phyloP scores from a whole-genome alignment of 2,329 filamentous ascomycete species.

The Botrytis porri region DNA sequence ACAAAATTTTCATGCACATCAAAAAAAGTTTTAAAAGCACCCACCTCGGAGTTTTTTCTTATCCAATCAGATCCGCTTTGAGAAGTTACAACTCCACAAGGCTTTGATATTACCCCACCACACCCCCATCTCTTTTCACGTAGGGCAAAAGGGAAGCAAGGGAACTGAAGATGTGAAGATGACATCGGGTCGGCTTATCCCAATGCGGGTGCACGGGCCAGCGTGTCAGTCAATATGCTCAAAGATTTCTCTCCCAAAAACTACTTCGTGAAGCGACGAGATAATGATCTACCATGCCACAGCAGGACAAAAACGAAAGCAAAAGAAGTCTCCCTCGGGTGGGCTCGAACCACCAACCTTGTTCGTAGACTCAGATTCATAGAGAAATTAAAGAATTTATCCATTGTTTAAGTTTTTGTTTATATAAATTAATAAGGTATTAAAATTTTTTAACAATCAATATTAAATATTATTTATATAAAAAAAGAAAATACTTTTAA shows the following conservation, averaged over 20 bases:
- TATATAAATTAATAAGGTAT: no score
- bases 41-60: conserved; percentile 1
- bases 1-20: neutral
- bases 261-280: neutral
- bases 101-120: neutral
- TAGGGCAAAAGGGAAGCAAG: neutral
- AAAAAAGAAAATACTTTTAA: no score
- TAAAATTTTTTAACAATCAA: no score
- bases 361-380: no score
- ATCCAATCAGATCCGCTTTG: conserved; percentile 1
- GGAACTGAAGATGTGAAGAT: neutral
- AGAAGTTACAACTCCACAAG: neutral
- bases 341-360: no score
- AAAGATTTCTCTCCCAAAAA: neutral
- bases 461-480: no score
- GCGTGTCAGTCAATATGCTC: neutral
- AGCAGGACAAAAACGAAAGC: neutral
- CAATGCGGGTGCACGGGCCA: neutral
- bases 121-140: neutral
- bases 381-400: no score
- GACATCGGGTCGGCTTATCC: neutral
- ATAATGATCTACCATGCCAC: neutral
- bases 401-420: no score
- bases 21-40: neutral
- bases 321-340: neutral